A percentile compares a stretch with the other conserved stretches of the same genome.
Conservation (phyloP, 768 basidiomycete species). For the Kwoniella botswanensis region DNA sequence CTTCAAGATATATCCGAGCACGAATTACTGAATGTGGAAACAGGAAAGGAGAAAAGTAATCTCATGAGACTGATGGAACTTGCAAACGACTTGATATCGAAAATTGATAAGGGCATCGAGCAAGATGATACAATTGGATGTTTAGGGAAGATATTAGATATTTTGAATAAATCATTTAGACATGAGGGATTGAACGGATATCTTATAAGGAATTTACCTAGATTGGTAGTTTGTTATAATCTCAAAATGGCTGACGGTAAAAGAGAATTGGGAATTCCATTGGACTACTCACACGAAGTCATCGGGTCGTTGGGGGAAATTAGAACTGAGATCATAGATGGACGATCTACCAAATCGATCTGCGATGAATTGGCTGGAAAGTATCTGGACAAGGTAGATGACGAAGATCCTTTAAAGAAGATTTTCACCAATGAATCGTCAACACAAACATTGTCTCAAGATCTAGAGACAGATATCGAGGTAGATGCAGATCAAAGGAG, state of each 20-base stretch:
- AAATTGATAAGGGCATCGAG: background rate
- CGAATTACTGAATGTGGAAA: conserved; percentile 20
- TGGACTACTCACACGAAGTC: conserved; percentile 1
- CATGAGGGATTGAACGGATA: conserved; percentile 2
- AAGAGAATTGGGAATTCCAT: conserved; percentile 16
- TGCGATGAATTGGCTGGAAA: conserved; percentile 19
- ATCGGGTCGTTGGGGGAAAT: conserved; percentile 6
- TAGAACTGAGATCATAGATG: conserved; percentile 17
- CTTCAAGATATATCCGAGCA: conserved; percentile 7
- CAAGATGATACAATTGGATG: background rate
- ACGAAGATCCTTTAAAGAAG: conserved; percentile 23
- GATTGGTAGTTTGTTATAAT: conserved; percentile 5
- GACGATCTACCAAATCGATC: background rate
- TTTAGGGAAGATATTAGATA: conserved; percentile 31
- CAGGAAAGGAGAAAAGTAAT: conserved; percentile 30
- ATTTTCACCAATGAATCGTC: conserved; percentile 1
- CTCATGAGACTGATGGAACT: conserved; percentile 22
- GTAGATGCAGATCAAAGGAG: conserved; percentile 24
- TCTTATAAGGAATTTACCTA: conserved; percentile 24
- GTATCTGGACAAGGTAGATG: conserved; percentile 14
- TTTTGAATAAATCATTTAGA: conserved; percentile 15
- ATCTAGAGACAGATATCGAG: background rate
- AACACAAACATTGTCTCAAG: background rate
- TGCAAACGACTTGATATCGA: conserved; percentile 11
- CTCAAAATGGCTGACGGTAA: conserved; percentile 1